Base-by-base conservation (phyloP, 78 protist species). In the Tieghemostelium lacteum region DNA sequence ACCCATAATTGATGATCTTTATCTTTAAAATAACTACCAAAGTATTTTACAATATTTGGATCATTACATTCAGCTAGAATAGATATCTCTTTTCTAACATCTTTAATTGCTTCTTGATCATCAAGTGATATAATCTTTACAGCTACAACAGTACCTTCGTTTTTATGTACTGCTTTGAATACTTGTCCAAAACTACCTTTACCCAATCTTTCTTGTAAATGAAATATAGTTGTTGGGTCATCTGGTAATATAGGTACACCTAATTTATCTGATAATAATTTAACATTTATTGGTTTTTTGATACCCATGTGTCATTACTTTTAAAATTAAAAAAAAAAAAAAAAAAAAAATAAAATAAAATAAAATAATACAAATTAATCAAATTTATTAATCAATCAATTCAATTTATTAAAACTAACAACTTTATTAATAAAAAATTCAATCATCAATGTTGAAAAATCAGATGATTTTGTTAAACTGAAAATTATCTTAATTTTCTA, bases 31-130 rank as follows among this genome's bases (percentile, higher is more conserved):
- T 86, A 75, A 42, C 93, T 86, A 2, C 86, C 87, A 66, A 40
- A 74, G 39, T 73, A 73, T 55, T 62, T 61, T 5, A 86, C 86
- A 24, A 86, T 75, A 54, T 86, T 74, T 45, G 66, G 29, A n/a
- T 86, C 85, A 22, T 74, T 75, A 39, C 91, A 83, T 42, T 83
- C 91, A 1, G 91, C 75, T 20, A 83, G 52, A 42, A 83, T 83
- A 1, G 61, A 42, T 3, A 83, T 83, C 49, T 83, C 91, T 31
- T 83, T 83, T 39, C 71, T 26, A 4, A 83, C 91, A 49, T 83
- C 91, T 69, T 83, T 83, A 54, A 83, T 83, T 40, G 91, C 91
- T 14, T 86, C 93, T 34, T 64, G 93, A 62, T 86, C 93, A 67
- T 74, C 80, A 8, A 89, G 74, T 0, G 85, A 78, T 5, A 89